These are phyloP conservation scores for Sarocladium oryzae DNA, from an alignment of 2,329 filamentous ascomycete species.

Conservation along the genomic window DNA sequence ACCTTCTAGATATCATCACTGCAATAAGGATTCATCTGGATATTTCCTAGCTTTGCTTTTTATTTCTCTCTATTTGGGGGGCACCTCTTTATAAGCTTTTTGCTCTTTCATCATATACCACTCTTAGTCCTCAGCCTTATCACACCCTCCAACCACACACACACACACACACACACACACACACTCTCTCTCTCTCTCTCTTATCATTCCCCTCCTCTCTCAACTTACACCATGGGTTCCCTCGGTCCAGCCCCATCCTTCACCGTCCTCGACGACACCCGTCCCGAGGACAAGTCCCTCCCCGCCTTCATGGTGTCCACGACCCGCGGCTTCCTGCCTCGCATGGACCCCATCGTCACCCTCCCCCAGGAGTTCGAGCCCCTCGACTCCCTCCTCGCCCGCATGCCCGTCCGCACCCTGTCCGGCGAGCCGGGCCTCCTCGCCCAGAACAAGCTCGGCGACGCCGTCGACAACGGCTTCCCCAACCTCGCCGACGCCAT, in stretches of 20 bases:
- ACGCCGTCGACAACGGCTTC: slow-evolving; percentile 63
- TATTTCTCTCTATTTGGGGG: too few relatives aligned
- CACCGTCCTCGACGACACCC: slow-evolving; percentile 52
- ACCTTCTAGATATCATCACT: too few relatives aligned
- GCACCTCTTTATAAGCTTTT: too few relatives aligned
- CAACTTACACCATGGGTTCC: slow-evolving; percentile 33
- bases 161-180: too few relatives aligned
- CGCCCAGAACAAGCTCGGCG: slow-evolving; percentile 66
- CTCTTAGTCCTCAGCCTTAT: too few relatives aligned
- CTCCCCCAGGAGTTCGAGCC: slow-evolving; percentile 69
- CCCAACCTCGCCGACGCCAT: slow-evolving; percentile 70
- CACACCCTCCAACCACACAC: too few relatives aligned
- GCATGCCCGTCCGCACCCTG: slow-evolving; percentile 71
- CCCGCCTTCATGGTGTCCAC: slow-evolving; percentile 77
- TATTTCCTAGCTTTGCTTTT: too few relatives aligned
- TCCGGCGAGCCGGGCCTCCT: slow-evolving; percentile 73
- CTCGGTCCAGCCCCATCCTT: slow-evolving; percentile 32
- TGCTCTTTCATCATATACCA: too few relatives aligned
- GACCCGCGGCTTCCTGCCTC: slow-evolving; percentile 66
- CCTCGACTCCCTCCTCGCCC: slow-evolving; percentile 64
- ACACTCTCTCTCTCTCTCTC: too few relatives aligned
- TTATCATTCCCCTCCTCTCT: too few relatives aligned
- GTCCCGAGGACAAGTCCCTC: slow-evolving; percentile 49
- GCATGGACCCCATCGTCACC: slow-evolving; percentile 52
- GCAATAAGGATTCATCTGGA: too few relatives aligned